Percentiles rank a stretch among this genome's conserved stretches.
Conservation (phyloP, 1,139 yeast species). For the Yamadazyma diddensiae region DNA sequence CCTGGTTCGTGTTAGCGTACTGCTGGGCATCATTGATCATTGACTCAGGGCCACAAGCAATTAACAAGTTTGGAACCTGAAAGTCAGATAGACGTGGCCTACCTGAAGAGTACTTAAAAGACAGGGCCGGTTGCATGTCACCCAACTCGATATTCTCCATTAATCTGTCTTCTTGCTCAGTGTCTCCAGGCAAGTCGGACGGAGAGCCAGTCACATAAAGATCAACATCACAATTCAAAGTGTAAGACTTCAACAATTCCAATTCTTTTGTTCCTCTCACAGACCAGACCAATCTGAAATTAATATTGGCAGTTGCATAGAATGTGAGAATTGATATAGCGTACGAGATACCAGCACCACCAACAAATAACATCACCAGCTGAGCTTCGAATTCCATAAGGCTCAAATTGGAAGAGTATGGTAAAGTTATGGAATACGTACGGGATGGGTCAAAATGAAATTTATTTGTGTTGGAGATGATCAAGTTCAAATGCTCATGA, state of each 20-base stretch:
- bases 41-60: constrained; percentile 69
- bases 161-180: constrained; percentile 13
- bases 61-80: constrained; percentile 27
- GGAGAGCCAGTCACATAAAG: constrained; percentile 8
- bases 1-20: constrained; percentile 4
- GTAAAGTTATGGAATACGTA: constrained; percentile 12
- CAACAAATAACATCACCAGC: constrained; percentile 49
- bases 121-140: constrained; percentile 1
- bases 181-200: neutral
- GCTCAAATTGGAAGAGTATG: constrained; percentile 9
- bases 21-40: constrained; percentile 51
- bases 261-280: constrained; percentile 42
- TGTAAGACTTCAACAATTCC: constrained; percentile 20
- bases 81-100: constrained; percentile 43
- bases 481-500: constrained; percentile 12
- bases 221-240: constrained; percentile 12
- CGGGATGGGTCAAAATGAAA: constrained; percentile 5
- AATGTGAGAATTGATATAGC: constrained; percentile 59
- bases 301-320: constrained; percentile 19
- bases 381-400: constrained; percentile 7
- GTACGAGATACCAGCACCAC: constrained; percentile 84
- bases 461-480: constrained; percentile 8
- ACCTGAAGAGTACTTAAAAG: constrained; percentile 17
- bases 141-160: constrained; percentile 7
- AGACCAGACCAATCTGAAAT: constrained; percentile 49